Evolutionary conservation across 768 basidiomycete species (phyloP).

Genomic region (Crucibulum laeve): DNA sequence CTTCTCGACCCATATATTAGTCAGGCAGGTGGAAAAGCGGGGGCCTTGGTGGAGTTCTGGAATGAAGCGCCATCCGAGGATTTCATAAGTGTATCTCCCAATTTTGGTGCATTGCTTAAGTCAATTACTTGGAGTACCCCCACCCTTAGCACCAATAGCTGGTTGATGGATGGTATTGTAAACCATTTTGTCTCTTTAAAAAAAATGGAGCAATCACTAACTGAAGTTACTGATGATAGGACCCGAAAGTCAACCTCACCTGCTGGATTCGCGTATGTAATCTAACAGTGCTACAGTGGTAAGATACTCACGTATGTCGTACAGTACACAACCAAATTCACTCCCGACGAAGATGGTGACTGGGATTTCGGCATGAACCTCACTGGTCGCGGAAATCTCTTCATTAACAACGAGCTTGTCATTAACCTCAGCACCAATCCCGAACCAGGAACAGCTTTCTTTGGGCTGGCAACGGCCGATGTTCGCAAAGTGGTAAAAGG

Average conservation of each 20-base stretch:
- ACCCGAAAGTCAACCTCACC: constrained; percentile 33
- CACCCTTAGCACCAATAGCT: constrained; percentile 27
- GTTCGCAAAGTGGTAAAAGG: constrained; percentile 26
- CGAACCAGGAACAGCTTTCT: constrained; percentile 32
- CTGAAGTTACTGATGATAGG: constrained; percentile 19
- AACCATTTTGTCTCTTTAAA: constrained; percentile 8
- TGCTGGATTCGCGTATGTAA: constrained; percentile 36
- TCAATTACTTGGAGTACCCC: constrained; percentile 31
- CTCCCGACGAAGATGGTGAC: constrained; percentile 47
- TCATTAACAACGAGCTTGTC: constrained; percentile 41
- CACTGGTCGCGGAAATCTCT: constrained; percentile 44
- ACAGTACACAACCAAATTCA: constrained; percentile 38
- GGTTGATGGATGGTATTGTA: constrained; percentile 39
- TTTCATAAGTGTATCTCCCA: constrained; percentile 22
- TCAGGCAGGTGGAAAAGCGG: constrained; percentile 28
- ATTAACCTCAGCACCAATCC: constrained; percentile 42
- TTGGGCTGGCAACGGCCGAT: constrained; percentile 39
- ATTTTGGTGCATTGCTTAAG: constrained; percentile 19
- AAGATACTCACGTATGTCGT: background rate
- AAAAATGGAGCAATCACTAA: background rate
- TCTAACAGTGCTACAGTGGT: background rate
- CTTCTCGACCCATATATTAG: constrained; percentile 43
- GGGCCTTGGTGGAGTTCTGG: constrained; percentile 40
- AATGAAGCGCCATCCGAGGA: constrained; percentile 35
- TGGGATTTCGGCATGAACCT: constrained; percentile 45